Base-by-base conservation (phyloP, 306 rosid genomes). In the Dalbergia cultrata region DNA sequence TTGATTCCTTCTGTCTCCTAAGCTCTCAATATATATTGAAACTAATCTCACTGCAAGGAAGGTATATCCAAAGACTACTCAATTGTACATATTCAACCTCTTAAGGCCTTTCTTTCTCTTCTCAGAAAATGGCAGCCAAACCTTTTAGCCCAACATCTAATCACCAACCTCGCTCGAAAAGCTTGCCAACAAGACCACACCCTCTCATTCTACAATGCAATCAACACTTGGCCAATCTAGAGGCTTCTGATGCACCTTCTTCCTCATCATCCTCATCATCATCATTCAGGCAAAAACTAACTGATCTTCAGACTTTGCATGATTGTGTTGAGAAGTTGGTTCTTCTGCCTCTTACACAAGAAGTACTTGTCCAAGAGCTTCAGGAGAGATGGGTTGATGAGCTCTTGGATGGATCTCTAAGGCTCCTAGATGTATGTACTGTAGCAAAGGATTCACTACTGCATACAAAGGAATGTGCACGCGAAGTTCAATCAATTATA, bases 391-490 rank as follows among this genome's bases (percentile, higher is more conserved):
- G 86, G 86, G 76, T 71, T 0, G 86, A 87, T 6, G 86, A 87
- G 72, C 88, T 87, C 53, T 45, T 84, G 62, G 90, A 87, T 54
- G 90, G 90, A 53, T 85, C 88, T 67, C 76, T 87, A 19, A 79
- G 83, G 83, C 88, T 85, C 39, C 41, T 87, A n/a, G 90, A 87
- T 11, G 83, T 44, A 6, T 85, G 90, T 16, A 72, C 83, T 8
- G 86, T 72, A 0, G 87, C 83, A 11, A 87, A 85, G 65, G 88
- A 87, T 72, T 47, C 90, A 9, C 63, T 87, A 0, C 58, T 84
- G 39, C 88, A 87, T 69, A 87, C 85, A n/a, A 87, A 87, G 79
- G 90, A 79, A 80, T 87, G 90, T 1, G 80, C 79, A 1, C 75
- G 88, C 1, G 88, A 84, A 37, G 81, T 87, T 85, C 88, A 87